Base-by-base conservation (phyloP, 2,329 filamentous ascomycete genomes). In the Aschersonia sp. region DNA sequence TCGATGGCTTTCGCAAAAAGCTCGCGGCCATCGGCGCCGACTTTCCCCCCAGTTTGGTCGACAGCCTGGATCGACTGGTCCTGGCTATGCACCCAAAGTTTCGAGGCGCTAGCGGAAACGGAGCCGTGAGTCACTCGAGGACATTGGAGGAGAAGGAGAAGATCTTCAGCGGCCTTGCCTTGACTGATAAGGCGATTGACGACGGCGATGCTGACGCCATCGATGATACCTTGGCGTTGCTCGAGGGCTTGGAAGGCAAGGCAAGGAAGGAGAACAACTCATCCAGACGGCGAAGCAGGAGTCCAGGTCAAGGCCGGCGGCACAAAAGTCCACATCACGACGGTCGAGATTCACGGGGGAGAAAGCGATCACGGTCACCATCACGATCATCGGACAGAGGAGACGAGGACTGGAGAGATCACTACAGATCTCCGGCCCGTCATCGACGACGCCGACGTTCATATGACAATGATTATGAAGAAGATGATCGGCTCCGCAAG, bases 61-160 rank as follows among this genome's bases (percentile, higher is more conserved):
- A 95, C 62, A 96, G 88, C 62, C 80, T 98, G 57, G 89, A 97
- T 62, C 85, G 91, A 5, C 68, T 97, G 38, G 83, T 97, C 31
- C 71, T 84, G 53, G 88, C 88, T 3, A 84, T 98, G 77, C 92
- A 98, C 58, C 92, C 94, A 1, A 86, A 86, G 56, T 84, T 91
- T 67, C 94, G 89, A 64, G 70, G 71, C 44, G 72, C 77, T 9
- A 56, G 65, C 55, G 55, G 65, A 20, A 63, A 65, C 35, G 67
- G 69, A 42, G 63, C 66, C 28, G 67, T 68, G 40, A 63, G 63
- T 32, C 64, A 61, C 49, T 65, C 56, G 46, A 58, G 60, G 58
- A 74, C 74, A 2, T 55, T 79, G 3, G 79, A 85, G 53, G 82
- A 84, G 61, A 94, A 92, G 65, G 81, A 84, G 48, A 81, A 85